Conservation (phyloP, 441 rosid genomes). For the Kokia cookei region DNA sequence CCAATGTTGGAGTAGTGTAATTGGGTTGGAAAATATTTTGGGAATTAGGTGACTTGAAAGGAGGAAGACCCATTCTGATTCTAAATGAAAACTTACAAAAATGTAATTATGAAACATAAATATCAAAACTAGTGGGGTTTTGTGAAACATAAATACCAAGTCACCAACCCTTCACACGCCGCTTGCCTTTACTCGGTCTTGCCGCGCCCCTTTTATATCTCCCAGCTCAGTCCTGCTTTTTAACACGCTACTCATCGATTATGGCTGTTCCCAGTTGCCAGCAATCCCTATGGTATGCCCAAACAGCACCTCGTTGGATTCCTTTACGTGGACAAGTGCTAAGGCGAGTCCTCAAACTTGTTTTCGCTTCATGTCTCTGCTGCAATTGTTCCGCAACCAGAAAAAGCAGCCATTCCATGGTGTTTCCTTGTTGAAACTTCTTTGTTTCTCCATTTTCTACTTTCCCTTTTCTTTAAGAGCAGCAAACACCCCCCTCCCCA, state of each 20-base stretch:
- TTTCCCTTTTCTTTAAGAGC: not conserved
- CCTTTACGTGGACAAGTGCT: constrained; percentile 54
- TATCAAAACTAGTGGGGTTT: too few species aligned
- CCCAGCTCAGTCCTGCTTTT: not conserved
- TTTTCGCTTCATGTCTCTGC: constrained; percentile 22
- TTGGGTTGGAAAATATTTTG: too few species aligned
- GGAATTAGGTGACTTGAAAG: too few species aligned
- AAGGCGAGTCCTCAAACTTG: constrained; percentile 19
- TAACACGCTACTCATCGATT: not conserved
- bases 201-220: not conserved
- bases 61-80: too few species aligned
- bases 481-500: too few species aligned
- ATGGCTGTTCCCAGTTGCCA: constrained; percentile 6
- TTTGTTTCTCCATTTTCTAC: not conserved
- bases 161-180: too few species aligned
- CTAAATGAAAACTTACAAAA: too few species aligned
- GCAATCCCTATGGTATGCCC: not conserved
- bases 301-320: constrained; percentile 26
- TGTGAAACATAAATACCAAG: too few species aligned
- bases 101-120: too few species aligned
- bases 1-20: too few species aligned
- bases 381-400: not conserved
- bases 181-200: too few species aligned
- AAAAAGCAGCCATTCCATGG: not conserved
- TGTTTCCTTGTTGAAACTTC: not conserved